phyloP scores from a whole-genome alignment of 805 yeast species.

The Candida pseudoglaebosa region DNA sequence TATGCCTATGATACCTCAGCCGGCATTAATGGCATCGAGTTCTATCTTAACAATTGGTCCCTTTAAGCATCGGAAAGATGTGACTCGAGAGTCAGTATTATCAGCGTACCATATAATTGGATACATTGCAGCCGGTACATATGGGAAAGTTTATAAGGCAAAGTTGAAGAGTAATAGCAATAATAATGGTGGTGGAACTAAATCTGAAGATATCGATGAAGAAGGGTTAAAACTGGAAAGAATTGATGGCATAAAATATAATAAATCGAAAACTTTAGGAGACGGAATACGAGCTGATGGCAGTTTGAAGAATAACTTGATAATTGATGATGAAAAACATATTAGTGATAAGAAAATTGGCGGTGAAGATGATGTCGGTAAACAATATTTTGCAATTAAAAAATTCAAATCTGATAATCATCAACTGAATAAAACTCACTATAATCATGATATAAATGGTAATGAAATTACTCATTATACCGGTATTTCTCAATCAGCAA shows the following conservation, averaged over 20 bases:
- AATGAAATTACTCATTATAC: constrained; percentile 87
- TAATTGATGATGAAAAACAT: too few species aligned
- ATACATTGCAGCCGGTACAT: constrained; percentile 97
- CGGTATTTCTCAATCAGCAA: constrained; percentile 93
- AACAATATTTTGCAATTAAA: constrained; percentile 73
- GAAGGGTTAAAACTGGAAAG: constrained; percentile 2
- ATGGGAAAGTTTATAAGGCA: constrained; percentile 94
- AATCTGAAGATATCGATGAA: constrained; percentile 14
- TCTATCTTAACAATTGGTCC: constrained; percentile 40
- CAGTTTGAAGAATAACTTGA: too few species aligned
- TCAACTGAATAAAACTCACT: constrained; percentile 27
- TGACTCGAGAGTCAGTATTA: constrained; percentile 66
- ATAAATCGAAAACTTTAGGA: constrained; percentile 6
- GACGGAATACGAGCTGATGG: constrained; percentile 4
- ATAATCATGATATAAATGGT: constrained; percentile 41
- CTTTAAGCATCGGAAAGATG: constrained; percentile 52
- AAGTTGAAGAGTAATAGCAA: constrained; percentile 34
- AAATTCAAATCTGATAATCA: constrained; percentile 84
- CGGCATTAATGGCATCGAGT: constrained; percentile 37
- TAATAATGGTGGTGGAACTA: constrained; percentile 10
- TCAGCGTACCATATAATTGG: constrained; percentile 86
- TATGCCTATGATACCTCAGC: constrained; percentile 28
- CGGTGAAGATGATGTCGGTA: constrained; percentile 11
- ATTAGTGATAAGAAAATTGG: constrained; percentile 6
- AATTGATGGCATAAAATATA: not conserved